These are phyloP conservation scores for Jackrogersella multiformis DNA, from an alignment of 495 filamentous ascomycete genomes.

Conservation along the genomic window DNA sequence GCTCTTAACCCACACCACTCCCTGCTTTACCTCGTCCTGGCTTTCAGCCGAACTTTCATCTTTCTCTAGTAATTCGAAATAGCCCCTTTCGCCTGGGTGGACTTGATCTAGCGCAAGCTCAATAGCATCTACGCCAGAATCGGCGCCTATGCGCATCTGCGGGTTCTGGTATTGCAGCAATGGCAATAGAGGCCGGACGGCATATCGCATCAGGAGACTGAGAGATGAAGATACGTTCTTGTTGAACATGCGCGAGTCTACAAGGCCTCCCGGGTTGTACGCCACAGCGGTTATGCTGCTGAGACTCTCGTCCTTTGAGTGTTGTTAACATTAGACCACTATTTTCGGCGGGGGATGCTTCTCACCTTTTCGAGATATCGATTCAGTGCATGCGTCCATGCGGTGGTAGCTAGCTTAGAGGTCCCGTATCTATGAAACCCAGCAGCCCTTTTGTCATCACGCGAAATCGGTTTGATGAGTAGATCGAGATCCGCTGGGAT, in stretches of 20 bases:
- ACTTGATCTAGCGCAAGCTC: conserved; percentile 39
- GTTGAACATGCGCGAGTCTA: conserved; percentile 54
- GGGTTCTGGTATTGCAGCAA: conserved; percentile 49
- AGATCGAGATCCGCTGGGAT: conserved; percentile 38
- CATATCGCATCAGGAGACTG: conserved; percentile 27
- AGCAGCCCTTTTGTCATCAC: conserved; percentile 32
- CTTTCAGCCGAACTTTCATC: conserved; percentile 51
- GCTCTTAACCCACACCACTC: conserved; percentile 47
- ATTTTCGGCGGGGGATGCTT: neutral
- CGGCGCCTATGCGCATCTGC: conserved; percentile 46
- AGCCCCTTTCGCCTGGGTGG: conserved; percentile 47
- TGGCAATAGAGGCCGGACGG: conserved; percentile 46
- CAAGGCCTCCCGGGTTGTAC: conserved; percentile 57
- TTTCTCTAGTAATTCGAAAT: conserved; percentile 51
- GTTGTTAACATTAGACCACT: neutral
- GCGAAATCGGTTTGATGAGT: conserved; percentile 27
- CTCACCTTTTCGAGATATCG: conserved; percentile 50
- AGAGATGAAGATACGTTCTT: conserved; percentile 48
- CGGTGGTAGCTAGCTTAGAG: conserved; percentile 53
- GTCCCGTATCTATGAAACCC: conserved; percentile 55
- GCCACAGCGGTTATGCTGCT: conserved; percentile 54
- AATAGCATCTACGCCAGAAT: conserved; percentile 48
- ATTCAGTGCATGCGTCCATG: conserved; percentile 57
- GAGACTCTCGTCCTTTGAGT: conserved; percentile 42
- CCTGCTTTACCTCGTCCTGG: conserved; percentile 50